Conservation (phyloP, 2,329 filamentous ascomycete species). For the Apiospora kogelbergensis region DNA sequence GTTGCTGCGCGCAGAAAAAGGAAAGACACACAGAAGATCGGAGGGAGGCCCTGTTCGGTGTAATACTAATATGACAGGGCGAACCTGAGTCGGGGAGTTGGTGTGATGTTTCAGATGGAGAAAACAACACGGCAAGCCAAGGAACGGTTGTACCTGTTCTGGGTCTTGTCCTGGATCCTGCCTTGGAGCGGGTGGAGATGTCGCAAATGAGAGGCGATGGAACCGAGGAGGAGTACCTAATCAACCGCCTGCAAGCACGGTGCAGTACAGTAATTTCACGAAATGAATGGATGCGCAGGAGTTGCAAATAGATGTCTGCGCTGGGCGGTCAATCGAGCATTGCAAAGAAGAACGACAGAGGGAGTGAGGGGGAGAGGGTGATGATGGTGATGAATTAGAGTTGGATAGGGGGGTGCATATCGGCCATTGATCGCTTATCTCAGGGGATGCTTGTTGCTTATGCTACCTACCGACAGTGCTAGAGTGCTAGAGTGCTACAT, state of each 20-base stretch:
- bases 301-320: background rate
- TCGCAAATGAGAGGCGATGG: slow-evolving; percentile 2
- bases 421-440: background rate
- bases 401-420: background rate
- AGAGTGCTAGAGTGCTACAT: background rate
- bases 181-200: background rate
- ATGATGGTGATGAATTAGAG: background rate
- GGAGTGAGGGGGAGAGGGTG: background rate
- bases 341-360: background rate
- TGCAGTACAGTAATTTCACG: background rate
- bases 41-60: background rate
- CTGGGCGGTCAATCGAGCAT: background rate
- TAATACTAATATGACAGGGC: background rate
- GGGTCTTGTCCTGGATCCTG: background rate
- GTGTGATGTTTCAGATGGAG: slow-evolving; percentile 7
- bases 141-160: slow-evolving; percentile 4
- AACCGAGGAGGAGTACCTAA: background rate
- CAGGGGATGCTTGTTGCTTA: background rate
- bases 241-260: background rate
- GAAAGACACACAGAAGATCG: background rate
- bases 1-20: background rate
- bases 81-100: background rate
- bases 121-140: slow-evolving; percentile 1
- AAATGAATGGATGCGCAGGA: background rate
- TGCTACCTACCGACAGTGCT: too few relatives aligned